Base-by-base conservation (phyloP, 2,329 filamentous ascomycete genomes). In the Ascochyta koolunga region DNA sequence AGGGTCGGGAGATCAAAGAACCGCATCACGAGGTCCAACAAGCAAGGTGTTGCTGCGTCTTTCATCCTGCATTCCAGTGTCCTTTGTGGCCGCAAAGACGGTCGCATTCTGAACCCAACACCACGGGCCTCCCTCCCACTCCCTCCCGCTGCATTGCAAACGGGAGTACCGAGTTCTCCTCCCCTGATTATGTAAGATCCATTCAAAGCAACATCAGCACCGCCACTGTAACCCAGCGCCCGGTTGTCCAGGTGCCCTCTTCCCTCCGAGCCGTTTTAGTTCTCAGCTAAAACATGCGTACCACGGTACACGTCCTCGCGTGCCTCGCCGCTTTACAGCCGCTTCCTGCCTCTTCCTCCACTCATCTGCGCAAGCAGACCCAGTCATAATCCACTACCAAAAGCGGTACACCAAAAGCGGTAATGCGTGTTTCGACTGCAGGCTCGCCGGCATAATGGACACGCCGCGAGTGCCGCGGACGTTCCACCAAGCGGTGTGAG, bases 321-420 rank as follows among this genome's bases (percentile, higher is more conserved):
- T 44, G 44, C 39, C 43, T 40, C 44, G 50, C 50, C 50, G 50
- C 50, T 54, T 54, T 54, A 48, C 50, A 43, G 37, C 50, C 50
- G 50, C 43, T 37, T 38, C 38, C 38, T 42, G 36, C 31, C 11
- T 22, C 21, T 13, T n/a, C 33, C 33, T 39, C 48, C 25, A 45
- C 40, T 39, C 27, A 35, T 19, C 35, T 39, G 19, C 36, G 49
- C 49, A 39, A 29, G 29, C 22, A 40, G 29, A 51, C 41, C 39
- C 46, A 50, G n/a, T 37, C 39, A 25, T 13, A 24, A 19, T 25
- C 19, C 39, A 44, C 33, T 13, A 11, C 32, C 16, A n/a, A 8
- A 22, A 37, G 38, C 39, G 48, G 41, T 27, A 52, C 49, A 18
- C 42, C 42, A 45, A 27, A 27, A 35, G 41, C 50, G 38, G 43